Conservation (phyloP, 2,329 filamentous ascomycete species). For the Monosporascus sp. region DNA sequence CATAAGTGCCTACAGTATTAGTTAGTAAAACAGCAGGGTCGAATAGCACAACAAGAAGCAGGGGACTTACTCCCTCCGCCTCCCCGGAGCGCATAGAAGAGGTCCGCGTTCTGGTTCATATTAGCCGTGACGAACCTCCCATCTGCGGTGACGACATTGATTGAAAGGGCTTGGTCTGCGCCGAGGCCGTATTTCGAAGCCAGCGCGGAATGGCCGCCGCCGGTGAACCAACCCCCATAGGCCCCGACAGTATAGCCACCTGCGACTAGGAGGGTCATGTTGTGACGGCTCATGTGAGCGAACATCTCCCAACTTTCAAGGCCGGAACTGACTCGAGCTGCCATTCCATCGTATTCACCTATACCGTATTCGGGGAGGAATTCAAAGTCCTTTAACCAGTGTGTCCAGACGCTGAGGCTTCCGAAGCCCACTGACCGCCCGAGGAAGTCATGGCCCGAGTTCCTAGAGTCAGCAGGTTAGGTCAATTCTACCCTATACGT, state of each 20-base stretch:
- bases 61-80: conserved; percentile 37
- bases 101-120: conserved; percentile 41
- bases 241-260: conserved; percentile 32
- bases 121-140: conserved; percentile 42
- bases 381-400: conserved; percentile 39
- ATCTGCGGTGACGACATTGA: conserved; percentile 41
- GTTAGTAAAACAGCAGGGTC: conserved; percentile 1
- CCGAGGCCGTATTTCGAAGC: conserved; percentile 42
- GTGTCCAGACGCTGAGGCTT: conserved; percentile 46
- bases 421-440: conserved; percentile 42
- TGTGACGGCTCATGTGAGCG: conserved; percentile 21
- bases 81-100: conserved; percentile 54
- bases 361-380: conserved; percentile 28
- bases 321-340: conserved; percentile 28
- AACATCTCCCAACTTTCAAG: conserved; percentile 32
- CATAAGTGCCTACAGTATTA: conserved; percentile 19
- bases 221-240: conserved; percentile 47
- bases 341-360: conserved; percentile 25
- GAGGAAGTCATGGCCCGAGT: conserved; percentile 43
- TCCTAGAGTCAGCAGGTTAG: conserved; percentile 24
- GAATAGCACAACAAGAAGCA: neutral
- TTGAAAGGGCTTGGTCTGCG: conserved; percentile 45
- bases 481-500: neutral
- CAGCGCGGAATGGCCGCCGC: conserved; percentile 46
- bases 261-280: conserved; percentile 28